phyloP scores from a whole-genome alignment of 2,329 filamentous ascomycete genomes.

The Pestalotiopsis sp. region DNA sequence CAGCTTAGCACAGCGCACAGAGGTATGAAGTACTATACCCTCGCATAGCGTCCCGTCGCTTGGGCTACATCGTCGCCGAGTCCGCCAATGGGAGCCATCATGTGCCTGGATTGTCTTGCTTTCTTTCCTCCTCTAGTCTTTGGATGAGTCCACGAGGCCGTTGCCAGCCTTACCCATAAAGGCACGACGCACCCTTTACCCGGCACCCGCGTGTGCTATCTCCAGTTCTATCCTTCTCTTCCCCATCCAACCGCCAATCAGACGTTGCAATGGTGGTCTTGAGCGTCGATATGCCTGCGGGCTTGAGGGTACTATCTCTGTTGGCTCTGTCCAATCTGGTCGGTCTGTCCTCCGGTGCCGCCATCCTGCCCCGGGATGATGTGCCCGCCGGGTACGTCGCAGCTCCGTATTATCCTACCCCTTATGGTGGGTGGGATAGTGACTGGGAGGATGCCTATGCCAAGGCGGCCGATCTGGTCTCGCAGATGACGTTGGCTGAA shows the following conservation, averaged over 20 bases:
- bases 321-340: slow-evolving; percentile 19
- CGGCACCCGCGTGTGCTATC: background rate
- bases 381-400: slow-evolving; percentile 43
- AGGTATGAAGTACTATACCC: background rate
- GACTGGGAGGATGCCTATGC: slow-evolving; percentile 72
- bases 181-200: background rate
- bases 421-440: slow-evolving; percentile 70
- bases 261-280: slow-evolving; percentile 27
- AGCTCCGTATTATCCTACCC: slow-evolving; percentile 72
- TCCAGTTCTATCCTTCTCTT: background rate
- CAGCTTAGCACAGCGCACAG: background rate
- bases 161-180: background rate
- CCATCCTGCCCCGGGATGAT: slow-evolving; percentile 27
- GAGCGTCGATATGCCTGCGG: slow-evolving; percentile 24
- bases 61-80: background rate
- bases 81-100: slow-evolving; percentile 1
- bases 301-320: slow-evolving; percentile 28
- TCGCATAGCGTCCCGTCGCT: background rate
- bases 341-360: slow-evolving; percentile 21
- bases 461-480: slow-evolving; percentile 70
- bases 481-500: slow-evolving; percentile 78
- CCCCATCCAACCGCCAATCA: background rate
- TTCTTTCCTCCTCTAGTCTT: background rate
- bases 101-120: background rate
- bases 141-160: background rate